phyloP scores from a whole-genome alignment of 2,329 filamentous ascomycete genomes.

The Pseudofabraea citricarpa region DNA sequence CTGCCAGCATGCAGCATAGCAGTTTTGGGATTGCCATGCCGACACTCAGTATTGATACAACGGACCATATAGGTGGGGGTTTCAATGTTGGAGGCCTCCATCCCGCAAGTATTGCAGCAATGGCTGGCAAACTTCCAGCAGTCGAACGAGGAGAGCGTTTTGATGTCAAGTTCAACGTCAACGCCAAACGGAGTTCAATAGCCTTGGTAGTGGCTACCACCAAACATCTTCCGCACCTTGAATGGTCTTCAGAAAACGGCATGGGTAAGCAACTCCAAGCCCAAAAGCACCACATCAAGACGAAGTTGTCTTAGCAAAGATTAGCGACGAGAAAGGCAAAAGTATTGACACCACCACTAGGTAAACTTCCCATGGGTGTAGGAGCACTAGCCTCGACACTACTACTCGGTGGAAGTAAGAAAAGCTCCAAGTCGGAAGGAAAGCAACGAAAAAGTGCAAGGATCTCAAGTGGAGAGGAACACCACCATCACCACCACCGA shows the following conservation, averaged over 20 bases:
- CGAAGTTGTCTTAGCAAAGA: too few relatives aligned
- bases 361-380: not conserved
- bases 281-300: not conserved
- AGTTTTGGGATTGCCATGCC: conserved; percentile 5
- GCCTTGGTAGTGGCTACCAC: conserved; percentile 4
- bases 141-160: conserved; percentile 6
- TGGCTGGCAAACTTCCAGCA: conserved; percentile 2
- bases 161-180: conserved; percentile 8
- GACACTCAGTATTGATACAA: conserved; percentile 2
- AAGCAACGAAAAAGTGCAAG: not conserved
- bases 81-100: conserved; percentile 3
- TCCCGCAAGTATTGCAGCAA: conserved; percentile 5
- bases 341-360: not conserved
- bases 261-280: not conserved
- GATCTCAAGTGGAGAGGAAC: not conserved
- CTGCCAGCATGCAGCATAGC: conserved; percentile 6
- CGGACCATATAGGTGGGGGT: conserved; percentile 3
- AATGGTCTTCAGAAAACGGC: conserved; percentile 6
- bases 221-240: conserved; percentile 9
- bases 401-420: not conserved
- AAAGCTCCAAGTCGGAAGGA: not conserved
- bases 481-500: not conserved
- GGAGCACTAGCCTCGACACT: not conserved
- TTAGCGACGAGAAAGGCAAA: not conserved
- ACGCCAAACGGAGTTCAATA: conserved; percentile 1